Base-by-base conservation (phyloP, 495 filamentous ascomycete genomes). In the Aspergillus saccharolyticus region DNA sequence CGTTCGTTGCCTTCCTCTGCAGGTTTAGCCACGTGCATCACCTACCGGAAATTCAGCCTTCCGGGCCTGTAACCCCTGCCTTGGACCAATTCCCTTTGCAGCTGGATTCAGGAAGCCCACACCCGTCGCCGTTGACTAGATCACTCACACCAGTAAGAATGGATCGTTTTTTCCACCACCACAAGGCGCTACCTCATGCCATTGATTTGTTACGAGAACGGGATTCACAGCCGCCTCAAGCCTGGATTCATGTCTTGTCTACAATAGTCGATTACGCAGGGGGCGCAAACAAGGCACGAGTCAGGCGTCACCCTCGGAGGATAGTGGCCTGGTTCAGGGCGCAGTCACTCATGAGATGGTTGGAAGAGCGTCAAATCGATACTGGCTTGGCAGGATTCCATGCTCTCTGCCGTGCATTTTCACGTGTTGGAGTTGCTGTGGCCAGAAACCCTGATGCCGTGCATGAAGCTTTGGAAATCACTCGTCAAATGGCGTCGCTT, bases 1-100 rank as follows among this genome's bases (percentile, higher is more conserved):
- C 81, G 14, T 81, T 81, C 49, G 74, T 85, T 33, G 52, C 60
- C 3, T 76, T 84, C 44, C 61, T 84, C 9, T 78, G 76, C 53
- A 58, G 54, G 7, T 61, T 66, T 53, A 67, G 68, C 7, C 52
- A 59, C 17, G n/a, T n/a, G n/a, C n/a, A n/a, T n/a, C n/a, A n/a
- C n/a, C n/a, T n/a, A n/a, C n/a, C n/a, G n/a, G 56, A 59, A 16
- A 17, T 28, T 8, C 42, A 58, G n/a, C n/a, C n/a, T 28, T 28
- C 9, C 25, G 25, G 3, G 25, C 25, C 9, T 3, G 4, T 28
- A 28, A 3, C 3, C 4, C 25, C 25, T 28, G 9, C 25, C 25
- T 28, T 28, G 25, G 64, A 70, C 55, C 53, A 59, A 25, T 74
- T 77, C 17, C 74, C 73, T 16, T 56, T 70, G n/a, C 19, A 39